Conservation (phyloP, 139 green algal genomes). For the Yamagishiella unicocca region DNA sequence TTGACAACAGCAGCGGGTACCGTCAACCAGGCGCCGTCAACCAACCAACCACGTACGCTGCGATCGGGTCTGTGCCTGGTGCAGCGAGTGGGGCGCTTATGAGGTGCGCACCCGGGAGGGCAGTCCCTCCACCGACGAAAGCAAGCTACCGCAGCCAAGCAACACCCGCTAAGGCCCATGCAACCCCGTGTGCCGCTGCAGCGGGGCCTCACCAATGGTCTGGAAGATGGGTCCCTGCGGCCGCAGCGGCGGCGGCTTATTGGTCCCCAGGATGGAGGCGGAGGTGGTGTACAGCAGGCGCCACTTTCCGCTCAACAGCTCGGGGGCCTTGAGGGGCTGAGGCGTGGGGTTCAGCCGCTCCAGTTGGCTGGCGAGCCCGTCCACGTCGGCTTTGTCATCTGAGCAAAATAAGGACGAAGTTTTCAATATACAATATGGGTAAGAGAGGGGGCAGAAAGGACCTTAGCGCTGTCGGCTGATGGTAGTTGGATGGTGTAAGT, state of each 20-base stretch:
- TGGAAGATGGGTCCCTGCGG: constrained; percentile 91
- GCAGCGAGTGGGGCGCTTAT: no score
- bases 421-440: background rate
- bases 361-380: constrained; percentile 64
- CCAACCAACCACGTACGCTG: no score
- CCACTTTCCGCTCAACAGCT: constrained; percentile 84
- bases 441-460: background rate
- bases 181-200: background rate
- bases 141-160: no score
- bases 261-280: constrained; percentile 82
- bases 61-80: no score
- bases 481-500: background rate
- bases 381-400: constrained; percentile 50
- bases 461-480: no score
- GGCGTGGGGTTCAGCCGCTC: constrained; percentile 83
- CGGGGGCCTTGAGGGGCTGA: constrained; percentile 62
- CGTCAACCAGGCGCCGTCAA: no score
- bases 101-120: no score
- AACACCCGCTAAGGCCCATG: no score
- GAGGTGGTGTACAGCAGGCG: constrained; percentile 94
- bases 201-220: constrained; percentile 68
- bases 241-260: constrained; percentile 73
- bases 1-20: no score
- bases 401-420: no score
- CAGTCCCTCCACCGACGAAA: no score